Conservation (phyloP, 2,329 filamentous ascomycete genomes). For the Aciculosporium take region DNA sequence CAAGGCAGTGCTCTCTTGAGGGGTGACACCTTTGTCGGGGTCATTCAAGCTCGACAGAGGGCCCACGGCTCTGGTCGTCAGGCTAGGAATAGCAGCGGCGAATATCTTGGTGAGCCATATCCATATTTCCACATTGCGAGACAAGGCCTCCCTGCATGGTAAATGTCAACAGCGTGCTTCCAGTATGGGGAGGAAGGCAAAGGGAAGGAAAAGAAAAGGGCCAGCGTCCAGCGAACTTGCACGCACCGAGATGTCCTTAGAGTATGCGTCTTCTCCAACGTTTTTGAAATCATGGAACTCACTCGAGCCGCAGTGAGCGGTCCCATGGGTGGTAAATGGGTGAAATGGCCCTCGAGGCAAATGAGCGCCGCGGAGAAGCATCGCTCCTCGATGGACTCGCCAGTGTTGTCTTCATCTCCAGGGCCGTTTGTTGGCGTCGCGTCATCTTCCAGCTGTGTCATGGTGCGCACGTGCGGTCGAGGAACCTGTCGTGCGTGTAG, state of each 20-base stretch:
- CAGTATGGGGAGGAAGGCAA: no score
- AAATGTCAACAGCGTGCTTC: slow-evolving; percentile 5
- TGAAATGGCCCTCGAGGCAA: slow-evolving; percentile 48
- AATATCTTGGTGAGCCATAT: slow-evolving; percentile 50
- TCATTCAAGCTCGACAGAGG: slow-evolving; percentile 38
- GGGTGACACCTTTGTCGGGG: slow-evolving; percentile 41
- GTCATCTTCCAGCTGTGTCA: slow-evolving; percentile 16
- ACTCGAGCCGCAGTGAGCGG: slow-evolving; percentile 39
- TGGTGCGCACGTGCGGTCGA: slow-evolving; percentile 3
- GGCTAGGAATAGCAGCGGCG: slow-evolving; percentile 42
- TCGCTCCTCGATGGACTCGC: slow-evolving; percentile 47
- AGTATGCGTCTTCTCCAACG: slow-evolving; percentile 49
- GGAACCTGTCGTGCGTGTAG: neutral
- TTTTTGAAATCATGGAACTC: slow-evolving; percentile 42
- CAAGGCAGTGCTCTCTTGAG: slow-evolving; percentile 46
- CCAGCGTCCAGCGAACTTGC: neutral
- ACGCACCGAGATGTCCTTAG: slow-evolving; percentile 44
- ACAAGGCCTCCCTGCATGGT: slow-evolving; percentile 37
- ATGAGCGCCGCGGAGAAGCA: slow-evolving; percentile 46
- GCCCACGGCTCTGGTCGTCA: slow-evolving; percentile 45
- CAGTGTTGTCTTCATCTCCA: slow-evolving; percentile 10
- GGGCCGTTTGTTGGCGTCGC: slow-evolving; percentile 8
- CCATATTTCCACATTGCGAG: slow-evolving; percentile 51
- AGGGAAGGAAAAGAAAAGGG: neutral
- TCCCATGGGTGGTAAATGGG: slow-evolving; percentile 41